A percentile compares a stretch with the other conserved stretches of the same genome.
phyloP scores from a whole-genome alignment of 805 yeast species.

The Pichia occidentalis region DNA sequence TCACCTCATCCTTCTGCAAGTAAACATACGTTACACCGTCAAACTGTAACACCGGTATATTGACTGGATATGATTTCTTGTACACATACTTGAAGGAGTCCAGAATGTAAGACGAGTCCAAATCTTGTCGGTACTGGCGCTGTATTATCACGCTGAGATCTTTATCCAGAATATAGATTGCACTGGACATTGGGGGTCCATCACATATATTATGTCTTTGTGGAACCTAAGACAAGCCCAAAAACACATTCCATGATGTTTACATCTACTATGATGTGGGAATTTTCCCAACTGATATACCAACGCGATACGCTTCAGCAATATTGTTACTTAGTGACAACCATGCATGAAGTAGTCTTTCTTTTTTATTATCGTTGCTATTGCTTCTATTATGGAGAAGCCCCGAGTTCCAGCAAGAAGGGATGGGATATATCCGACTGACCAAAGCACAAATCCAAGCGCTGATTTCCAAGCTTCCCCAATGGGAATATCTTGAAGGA shows the following conservation, averaged over 20 bases:
- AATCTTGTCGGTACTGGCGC: conserved; percentile 31
- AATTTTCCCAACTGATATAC: no score
- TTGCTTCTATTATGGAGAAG: no score
- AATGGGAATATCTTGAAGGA: conserved; percentile 10
- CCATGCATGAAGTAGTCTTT: no score
- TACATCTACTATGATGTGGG: no score
- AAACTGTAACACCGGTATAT: conserved; percentile 29
- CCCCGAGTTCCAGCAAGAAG: no score
- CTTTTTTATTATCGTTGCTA: no score
- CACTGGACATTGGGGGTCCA: conserved; percentile 26
- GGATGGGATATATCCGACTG: no score
- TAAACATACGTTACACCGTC: conserved; percentile 53
- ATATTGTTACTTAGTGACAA: no score
- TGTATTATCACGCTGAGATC: conserved; percentile 26
- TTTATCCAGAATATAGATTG: conserved; percentile 31
- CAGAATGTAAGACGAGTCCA: conserved; percentile 21
- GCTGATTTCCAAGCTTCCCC: conserved; percentile 13
- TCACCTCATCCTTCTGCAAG: conserved; percentile 40
- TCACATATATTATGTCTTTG: no score
- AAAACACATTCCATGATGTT: no score
- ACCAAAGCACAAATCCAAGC: conserved; percentile 22
- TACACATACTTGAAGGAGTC: conserved; percentile 27
- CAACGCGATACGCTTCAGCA: no score
- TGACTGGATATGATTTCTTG: conserved; percentile 6
- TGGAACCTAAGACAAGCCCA: no score